phyloP scores from a whole-genome alignment of 2,329 filamentous ascomycete species.

The Aspergillus aculeatinus region DNA sequence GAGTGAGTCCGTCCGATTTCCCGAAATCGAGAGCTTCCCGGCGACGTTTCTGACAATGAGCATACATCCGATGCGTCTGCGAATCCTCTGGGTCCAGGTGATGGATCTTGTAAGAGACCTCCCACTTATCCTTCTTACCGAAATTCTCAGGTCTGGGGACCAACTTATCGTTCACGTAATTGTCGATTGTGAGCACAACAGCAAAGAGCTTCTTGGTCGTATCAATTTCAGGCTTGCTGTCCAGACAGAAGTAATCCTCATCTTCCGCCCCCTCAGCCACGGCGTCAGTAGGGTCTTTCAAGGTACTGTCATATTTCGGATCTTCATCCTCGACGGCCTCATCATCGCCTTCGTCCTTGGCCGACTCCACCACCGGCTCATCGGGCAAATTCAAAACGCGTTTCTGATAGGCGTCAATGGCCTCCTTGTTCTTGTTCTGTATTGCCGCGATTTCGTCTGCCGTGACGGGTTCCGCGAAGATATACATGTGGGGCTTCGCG shows the following conservation, averaged over 20 bases:
- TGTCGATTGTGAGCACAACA: constrained; percentile 70
- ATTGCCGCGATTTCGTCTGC: constrained; percentile 69
- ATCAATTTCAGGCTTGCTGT: background rate
- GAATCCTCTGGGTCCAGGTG: constrained; percentile 56
- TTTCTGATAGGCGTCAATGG: constrained; percentile 67
- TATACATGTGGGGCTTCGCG: constrained; percentile 68
- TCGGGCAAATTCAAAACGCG: constrained; percentile 38
- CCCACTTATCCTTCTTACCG: constrained; percentile 57
- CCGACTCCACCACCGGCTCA: background rate
- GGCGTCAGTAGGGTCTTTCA: background rate
- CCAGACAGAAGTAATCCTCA: background rate
- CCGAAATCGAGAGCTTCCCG: constrained; percentile 47
- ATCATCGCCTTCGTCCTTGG: background rate
- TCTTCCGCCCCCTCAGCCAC: background rate
- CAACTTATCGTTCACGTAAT: constrained; percentile 66
- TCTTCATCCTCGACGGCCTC: background rate
- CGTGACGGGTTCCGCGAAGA: constrained; percentile 83
- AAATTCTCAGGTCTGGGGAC: constrained; percentile 61
- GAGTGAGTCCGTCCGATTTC: constrained; percentile 25
- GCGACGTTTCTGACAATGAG: constrained; percentile 57
- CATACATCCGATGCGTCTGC: constrained; percentile 54
- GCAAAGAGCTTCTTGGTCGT: constrained; percentile 54
- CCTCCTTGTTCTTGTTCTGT: constrained; percentile 66
- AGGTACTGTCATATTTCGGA: background rate
- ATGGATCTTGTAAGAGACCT: constrained; percentile 72